A percentile compares a stretch with the other conserved stretches of the same genome.
These are phyloP conservation scores for Arctostaphylos glauca DNA, from an alignment of 148 eudicot genomes.

Conservation along the genomic window DNA sequence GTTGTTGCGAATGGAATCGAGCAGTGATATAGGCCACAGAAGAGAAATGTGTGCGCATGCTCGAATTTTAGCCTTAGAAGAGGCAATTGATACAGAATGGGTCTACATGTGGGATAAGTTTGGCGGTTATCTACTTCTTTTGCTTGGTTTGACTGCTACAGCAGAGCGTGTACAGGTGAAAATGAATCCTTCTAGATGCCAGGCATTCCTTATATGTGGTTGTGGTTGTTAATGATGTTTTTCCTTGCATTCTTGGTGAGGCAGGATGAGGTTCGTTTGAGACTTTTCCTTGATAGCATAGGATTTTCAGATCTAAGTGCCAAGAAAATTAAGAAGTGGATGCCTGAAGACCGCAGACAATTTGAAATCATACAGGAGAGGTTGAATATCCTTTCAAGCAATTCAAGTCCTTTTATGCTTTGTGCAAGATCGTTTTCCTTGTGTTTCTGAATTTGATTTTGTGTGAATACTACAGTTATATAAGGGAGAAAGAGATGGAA, in stretches of 20 bases:
- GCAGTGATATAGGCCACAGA: slow-evolving; percentile 66
- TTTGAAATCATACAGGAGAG: slow-evolving; percentile 99
- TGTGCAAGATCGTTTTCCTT: slow-evolving; percentile 5
- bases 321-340: slow-evolving; percentile 94
- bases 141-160: slow-evolving; percentile 94
- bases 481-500: slow-evolving; percentile 99
- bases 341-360: slow-evolving; percentile 98
- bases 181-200: slow-evolving; percentile 1
- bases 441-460: slow-evolving; percentile 16
- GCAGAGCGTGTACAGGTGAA: slow-evolving; percentile 97
- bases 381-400: slow-evolving; percentile 31
- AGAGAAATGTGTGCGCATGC: slow-evolving; percentile 99
- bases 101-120: slow-evolving; percentile 99
- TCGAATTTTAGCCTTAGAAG: slow-evolving; percentile 91
- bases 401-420: neutral
- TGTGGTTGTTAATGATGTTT: neutral
- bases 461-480: slow-evolving; percentile 49
- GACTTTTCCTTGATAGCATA: slow-evolving; percentile 97
- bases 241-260: slow-evolving; percentile 24
- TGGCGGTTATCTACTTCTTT: slow-evolving; percentile 96
- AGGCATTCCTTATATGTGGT: neutral
- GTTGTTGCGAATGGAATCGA: slow-evolving; percentile 50
- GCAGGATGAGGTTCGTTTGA: slow-evolving; percentile 96
- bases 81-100: slow-evolving; percentile 99
- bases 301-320: slow-evolving; percentile 98